Conservation (phyloP, 2,329 filamentous ascomycete genomes). For the Fusarium proliferatum region DNA sequence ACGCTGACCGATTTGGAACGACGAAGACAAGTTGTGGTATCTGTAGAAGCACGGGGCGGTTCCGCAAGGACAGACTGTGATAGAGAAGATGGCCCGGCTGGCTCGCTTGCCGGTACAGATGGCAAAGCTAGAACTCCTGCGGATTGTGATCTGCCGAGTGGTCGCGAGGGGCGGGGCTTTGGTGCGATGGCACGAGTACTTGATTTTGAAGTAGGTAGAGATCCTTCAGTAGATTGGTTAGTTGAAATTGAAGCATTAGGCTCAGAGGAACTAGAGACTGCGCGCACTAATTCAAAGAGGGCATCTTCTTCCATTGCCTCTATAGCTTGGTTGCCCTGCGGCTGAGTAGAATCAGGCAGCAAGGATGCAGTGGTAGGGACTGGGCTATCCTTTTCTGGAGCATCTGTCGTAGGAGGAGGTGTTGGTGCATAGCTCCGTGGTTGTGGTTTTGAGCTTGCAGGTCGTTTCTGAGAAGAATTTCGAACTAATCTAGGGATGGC, state of each 20-base stretch:
- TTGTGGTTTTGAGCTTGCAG: conserved; percentile 30
- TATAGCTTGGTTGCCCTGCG: conserved; percentile 1
- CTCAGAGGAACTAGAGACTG: conserved; percentile 34
- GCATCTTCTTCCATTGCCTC: conserved; percentile 23
- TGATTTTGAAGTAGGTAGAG: conserved; percentile 27
- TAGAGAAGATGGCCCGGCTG: conserved; percentile 56
- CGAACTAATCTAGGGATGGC: conserved; percentile 9
- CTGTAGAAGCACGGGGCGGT: conserved; percentile 36
- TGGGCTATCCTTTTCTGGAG: conserved; percentile 50
- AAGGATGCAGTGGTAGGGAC: conserved; percentile 22
- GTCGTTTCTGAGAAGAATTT: conserved; percentile 36
- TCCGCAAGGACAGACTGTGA: conserved; percentile 46
- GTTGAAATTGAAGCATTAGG: conserved; percentile 33
- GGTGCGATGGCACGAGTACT: conserved; percentile 15
- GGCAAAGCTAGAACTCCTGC: conserved; percentile 52
- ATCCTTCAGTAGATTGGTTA: conserved; percentile 28
- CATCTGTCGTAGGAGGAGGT: conserved; percentile 54
- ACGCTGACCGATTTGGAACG: conserved; percentile 52
- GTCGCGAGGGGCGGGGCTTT: conserved; percentile 39
- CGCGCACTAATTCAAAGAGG: conserved; percentile 37
- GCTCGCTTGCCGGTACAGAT: conserved; percentile 61
- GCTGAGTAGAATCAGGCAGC: conserved; percentile 15
- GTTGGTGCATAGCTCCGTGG: conserved; percentile 49
- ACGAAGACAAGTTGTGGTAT: conserved; percentile 52
- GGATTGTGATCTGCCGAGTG: conserved; percentile 52